Conservation (phyloP, 306 rosid genomes). For the Quercus robur region DNA sequence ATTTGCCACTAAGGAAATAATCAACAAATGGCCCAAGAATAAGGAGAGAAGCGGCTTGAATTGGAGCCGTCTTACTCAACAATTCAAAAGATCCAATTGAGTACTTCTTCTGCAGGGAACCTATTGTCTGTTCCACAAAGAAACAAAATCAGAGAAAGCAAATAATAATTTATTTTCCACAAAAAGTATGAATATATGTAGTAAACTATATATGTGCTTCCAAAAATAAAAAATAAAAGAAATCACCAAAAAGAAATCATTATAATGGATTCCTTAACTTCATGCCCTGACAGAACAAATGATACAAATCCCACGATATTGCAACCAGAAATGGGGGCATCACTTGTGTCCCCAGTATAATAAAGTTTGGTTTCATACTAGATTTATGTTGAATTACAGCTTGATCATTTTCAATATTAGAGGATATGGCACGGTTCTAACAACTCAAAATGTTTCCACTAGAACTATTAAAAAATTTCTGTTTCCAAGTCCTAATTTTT, state of each 20-base stretch:
- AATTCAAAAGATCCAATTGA: conserved; percentile 94
- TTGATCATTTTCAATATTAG: neutral
- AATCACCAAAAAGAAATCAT: neutral
- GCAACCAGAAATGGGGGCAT: neutral
- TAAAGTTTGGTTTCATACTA: neutral
- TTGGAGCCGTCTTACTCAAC: conserved; percentile 95
- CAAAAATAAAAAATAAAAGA: neutral
- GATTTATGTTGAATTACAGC: no score
- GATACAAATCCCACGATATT: neutral
- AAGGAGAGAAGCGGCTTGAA: conserved; percentile 82
- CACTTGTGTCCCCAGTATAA: neutral
- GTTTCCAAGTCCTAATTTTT: neutral
- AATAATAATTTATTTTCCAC: neutral
- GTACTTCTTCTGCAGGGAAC: conserved; percentile 91
- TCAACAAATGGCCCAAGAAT: conserved; percentile 79
- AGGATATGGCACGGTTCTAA: neutral
- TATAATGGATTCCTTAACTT: neutral
- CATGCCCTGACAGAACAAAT: neutral
- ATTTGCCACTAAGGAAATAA: conserved; percentile 62
- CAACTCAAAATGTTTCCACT: neutral
- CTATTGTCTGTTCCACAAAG: conserved; percentile 71
- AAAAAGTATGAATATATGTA: neutral
- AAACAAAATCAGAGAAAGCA: neutral
- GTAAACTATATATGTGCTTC: neutral
- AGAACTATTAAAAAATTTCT: neutral